Base-by-base conservation (phyloP, 1,139 yeast species). In the Saccharomyces hybrid region DNA sequence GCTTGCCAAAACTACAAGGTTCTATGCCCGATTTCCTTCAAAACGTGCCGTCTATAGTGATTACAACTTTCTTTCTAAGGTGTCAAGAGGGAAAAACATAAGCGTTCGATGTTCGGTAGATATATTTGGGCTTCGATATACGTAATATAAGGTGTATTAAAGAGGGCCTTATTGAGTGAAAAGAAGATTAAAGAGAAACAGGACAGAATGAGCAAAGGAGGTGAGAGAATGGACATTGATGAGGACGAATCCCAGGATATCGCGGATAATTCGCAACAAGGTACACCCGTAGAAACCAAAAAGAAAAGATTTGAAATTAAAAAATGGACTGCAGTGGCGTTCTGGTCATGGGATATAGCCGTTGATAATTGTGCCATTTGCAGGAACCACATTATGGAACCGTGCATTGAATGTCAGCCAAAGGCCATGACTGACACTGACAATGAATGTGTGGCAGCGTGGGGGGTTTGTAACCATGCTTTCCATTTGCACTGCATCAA, bases 341-440 rank as follows among this genome's bases (percentile, higher is more conserved):
- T 93, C 68, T 95, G 99, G 99, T 90, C 97, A 1, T 95, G 99
- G 99, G 98, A 89, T 72, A 88, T 90, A 57, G 95, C 85, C 52
- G 96, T 93, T 57, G 99, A 95, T 63, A 90, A 89, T 55, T 95
- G 99, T 76, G 98, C 99, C 49, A 95, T 95, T 70, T 95, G 99
- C 78, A 82, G 99, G 67, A 95, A 93, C 72, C 98, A 93, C 73
- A 80, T 93, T 63, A 95, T 95, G 99, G 99, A 95, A 65, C 95
- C 95, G 25, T 95, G 99, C 72, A 93, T 95, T 62, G 99, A 91
- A 70, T 95, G 99, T 70, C 97, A 90, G 71, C 88, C 96, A 16
- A 84, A 86, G 65, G 84, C 86, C 47, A 84, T 83, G 70, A 80
- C 82, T 52, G 76, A 75, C 14, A 75, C 85, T n/a, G 79, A 81